Evolutionary conservation across 2,329 filamentous ascomycete genomes (phyloP), one percentile per base, ranked within the genome.

Genomic region (Didymella glomerata): DNA sequence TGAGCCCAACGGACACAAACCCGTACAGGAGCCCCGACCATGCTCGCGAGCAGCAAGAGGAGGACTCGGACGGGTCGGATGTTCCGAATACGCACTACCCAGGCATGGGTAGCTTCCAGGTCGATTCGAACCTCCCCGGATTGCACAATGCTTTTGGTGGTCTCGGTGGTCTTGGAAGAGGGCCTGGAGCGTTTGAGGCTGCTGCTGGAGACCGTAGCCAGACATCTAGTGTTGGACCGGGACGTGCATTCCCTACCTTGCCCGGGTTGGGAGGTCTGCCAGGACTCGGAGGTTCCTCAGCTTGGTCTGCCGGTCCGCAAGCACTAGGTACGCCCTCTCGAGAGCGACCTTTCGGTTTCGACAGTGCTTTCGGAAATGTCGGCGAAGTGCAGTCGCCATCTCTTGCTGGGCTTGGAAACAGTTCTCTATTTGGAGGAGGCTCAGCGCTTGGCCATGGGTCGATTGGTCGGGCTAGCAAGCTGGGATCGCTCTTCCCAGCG

Each of bases 1-100:
- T 92, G 72, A 98, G 94, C 74, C 95, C 95, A 11, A 95, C 93
- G 0, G 92, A 96, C 71, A 98, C 95, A 3, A 99, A 99, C 73
- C 95, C 95, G 1, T 99, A 95, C 74, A 91, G 93, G 64, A 98
- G 94, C 75, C 95, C 95, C 2, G 87, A 90, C 8, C 90, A 89
- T 36, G 90, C 93, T 25, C 88, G 88, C 44, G 82, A 81, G 5
- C 88, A 91, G 47, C 85, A 86, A 18, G 85, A 87, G 60, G 84
- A 86, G 63, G 82, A 90, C 44, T 79, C 81, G 6, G 82, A 83
- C 50, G 84, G 84, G 25, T 81, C 84, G 47, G 82, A 84, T 61
- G 82, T 83, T 49, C 81, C 82, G 52, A 80, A 82, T 54, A 66
- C 79, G 34, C 81, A 82, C 50, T 81, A 83, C 54, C 81, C 82